These are phyloP conservation scores for Arthrobotrys megalospora DNA, from an alignment of 2,329 filamentous ascomycete species.

Conservation along the genomic window DNA sequence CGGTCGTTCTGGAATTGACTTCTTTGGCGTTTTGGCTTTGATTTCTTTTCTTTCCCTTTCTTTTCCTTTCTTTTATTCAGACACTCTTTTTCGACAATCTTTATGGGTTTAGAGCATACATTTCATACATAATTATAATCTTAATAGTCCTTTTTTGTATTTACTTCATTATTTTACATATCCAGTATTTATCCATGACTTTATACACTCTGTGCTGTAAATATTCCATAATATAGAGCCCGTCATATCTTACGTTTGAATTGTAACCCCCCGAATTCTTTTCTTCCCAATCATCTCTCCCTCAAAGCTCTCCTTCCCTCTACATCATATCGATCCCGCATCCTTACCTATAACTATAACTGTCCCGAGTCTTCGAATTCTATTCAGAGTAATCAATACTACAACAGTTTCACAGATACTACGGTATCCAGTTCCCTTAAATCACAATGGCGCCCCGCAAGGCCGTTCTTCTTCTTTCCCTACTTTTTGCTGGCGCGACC, in stretches of 20 bases:
- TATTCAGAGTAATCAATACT: conserved; percentile 20
- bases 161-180: conserved; percentile 9
- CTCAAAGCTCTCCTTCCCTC: conserved; percentile 20
- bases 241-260: background rate
- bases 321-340: background rate
- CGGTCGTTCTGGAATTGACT: background rate
- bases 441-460: conserved; percentile 27
- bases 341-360: conserved; percentile 5
- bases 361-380: background rate
- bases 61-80: background rate
- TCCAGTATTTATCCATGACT: background rate
- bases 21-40: conserved; percentile 11
- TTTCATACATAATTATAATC: conserved; percentile 3
- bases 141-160: conserved; percentile 20
- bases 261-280: background rate
- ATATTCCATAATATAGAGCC: conserved; percentile 31
- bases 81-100: background rate
- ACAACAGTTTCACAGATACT: conserved; percentile 2
- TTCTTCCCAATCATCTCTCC: background rate
- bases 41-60: too few species aligned
- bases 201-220: background rate
- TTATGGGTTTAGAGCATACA: background rate
- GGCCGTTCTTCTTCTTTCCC: conserved; percentile 30
- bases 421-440: background rate
- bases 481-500: conserved; percentile 24